phyloP scores from a whole-genome alignment of 495 filamentous ascomycete species.

The Xylaria longipes region DNA sequence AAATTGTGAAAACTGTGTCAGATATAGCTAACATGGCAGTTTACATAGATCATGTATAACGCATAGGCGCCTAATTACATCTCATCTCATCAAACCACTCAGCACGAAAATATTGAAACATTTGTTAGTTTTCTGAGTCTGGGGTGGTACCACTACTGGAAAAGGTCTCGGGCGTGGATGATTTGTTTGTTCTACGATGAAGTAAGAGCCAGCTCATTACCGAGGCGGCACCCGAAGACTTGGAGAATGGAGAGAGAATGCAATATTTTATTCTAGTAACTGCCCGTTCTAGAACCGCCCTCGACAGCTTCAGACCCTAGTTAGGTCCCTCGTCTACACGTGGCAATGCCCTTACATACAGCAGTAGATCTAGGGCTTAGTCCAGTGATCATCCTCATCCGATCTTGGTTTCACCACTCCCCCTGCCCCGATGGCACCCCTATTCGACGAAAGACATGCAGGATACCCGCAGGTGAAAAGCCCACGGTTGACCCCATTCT shows the following conservation, averaged over 20 bases:
- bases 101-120: background rate
- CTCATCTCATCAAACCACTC: background rate
- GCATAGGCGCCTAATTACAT: no score
- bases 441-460: background rate
- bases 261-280: background rate
- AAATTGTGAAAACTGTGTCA: background rate
- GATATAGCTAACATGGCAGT: background rate
- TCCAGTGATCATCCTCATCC: constrained; percentile 15
- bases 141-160: background rate
- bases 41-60: background rate
- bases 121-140: no score
- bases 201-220: background rate
- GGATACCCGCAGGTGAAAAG: background rate
- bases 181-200: background rate
- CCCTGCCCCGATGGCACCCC: constrained; percentile 8
- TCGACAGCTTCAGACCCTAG: background rate
- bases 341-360: constrained; percentile 9
- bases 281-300: background rate
- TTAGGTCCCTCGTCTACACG: background rate
- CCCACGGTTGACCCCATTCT: background rate
- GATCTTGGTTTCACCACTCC: constrained; percentile 10
- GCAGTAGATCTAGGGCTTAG: constrained; percentile 3
- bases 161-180: background rate
- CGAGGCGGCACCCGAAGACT: background rate
- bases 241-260: constrained; percentile 5